phyloP scores from a whole-genome alignment of 352 stramenopile genomes.

The Pythium phragmitis region DNA sequence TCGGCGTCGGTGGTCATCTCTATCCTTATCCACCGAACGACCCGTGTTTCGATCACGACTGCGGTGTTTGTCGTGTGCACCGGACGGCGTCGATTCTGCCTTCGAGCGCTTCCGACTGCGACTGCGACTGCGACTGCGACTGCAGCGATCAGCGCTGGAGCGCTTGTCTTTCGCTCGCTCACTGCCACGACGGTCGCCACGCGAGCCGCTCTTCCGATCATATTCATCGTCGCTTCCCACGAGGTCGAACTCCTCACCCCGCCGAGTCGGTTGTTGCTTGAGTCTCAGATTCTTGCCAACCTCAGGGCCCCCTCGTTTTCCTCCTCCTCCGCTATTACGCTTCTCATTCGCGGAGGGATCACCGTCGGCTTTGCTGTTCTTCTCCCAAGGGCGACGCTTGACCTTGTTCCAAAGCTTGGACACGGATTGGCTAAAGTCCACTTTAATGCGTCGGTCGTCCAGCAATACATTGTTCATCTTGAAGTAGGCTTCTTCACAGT shows the following conservation, averaged over 20 bases:
- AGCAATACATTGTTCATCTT: constrained; percentile 99
- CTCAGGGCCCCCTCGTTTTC: constrained; percentile 23
- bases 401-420: constrained; percentile 97
- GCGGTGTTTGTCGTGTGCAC: constrained; percentile 7
- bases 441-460: constrained; percentile 94
- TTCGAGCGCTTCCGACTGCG: constrained; percentile 16
- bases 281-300: constrained; percentile 41
- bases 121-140: constrained; percentile 19
- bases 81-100: background rate
- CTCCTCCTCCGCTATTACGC: constrained; percentile 10
- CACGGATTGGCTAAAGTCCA: constrained; percentile 98
- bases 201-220: background rate
- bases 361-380: constrained; percentile 50
- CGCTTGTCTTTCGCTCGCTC: background rate
- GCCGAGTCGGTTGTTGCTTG: constrained; percentile 33
- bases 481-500: constrained; percentile 97
- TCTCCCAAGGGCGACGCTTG: constrained; percentile 63
- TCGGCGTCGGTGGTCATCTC: constrained; percentile 8
- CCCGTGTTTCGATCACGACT: constrained; percentile 16
- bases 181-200: background rate
- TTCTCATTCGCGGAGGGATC: constrained; percentile 43
- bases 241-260: constrained; percentile 38
- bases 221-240: constrained; percentile 41
- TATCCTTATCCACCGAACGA: constrained; percentile 5
- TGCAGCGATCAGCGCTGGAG: background rate